Evolutionary conservation across 306 rosid genomes (phyloP).

Genomic region (Pterocarpus macrocarpus): DNA sequence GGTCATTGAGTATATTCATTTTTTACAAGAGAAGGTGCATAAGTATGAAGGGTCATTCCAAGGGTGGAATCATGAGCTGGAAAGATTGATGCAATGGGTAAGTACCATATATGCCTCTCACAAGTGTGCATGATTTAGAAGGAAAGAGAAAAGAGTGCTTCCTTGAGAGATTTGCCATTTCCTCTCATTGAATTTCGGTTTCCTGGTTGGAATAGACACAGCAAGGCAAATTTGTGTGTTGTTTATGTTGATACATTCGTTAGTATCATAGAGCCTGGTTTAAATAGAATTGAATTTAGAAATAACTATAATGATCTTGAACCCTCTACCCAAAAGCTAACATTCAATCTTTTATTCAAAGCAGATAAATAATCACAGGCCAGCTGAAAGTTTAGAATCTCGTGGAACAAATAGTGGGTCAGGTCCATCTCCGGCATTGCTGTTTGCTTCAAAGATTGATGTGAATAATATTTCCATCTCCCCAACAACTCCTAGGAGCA

Average conservation of each 20-base stretch:
- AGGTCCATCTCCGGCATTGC: constrained; percentile 68
- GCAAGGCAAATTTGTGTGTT: constrained; percentile 14
- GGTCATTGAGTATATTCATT: constrained; percentile 96
- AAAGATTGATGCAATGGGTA: constrained; percentile 84
- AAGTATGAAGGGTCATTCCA: constrained; percentile 81
- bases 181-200: background rate
- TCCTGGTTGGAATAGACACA: constrained; percentile 15
- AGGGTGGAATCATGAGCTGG: constrained; percentile 79
- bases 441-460: constrained; percentile 67
- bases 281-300: constrained; percentile 34
- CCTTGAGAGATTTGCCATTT: constrained; percentile 3
- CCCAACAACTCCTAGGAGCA: constrained; percentile 62
- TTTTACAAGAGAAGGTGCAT: constrained; percentile 87
- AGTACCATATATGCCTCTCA: constrained; percentile 36
- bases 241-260: background rate
- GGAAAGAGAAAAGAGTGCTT: background rate
- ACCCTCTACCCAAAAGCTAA: constrained; percentile 35
- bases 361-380: constrained; percentile 75
- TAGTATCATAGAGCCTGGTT: constrained; percentile 18
- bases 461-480: constrained; percentile 64
- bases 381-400: constrained; percentile 66
- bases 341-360: constrained; percentile 21
- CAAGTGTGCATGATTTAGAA: constrained; percentile 15
- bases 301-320: background rate
- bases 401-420: constrained; percentile 61